phyloP scores from a whole-genome alignment of 345 rosid species.

The Gossypium raimondii region DNA sequence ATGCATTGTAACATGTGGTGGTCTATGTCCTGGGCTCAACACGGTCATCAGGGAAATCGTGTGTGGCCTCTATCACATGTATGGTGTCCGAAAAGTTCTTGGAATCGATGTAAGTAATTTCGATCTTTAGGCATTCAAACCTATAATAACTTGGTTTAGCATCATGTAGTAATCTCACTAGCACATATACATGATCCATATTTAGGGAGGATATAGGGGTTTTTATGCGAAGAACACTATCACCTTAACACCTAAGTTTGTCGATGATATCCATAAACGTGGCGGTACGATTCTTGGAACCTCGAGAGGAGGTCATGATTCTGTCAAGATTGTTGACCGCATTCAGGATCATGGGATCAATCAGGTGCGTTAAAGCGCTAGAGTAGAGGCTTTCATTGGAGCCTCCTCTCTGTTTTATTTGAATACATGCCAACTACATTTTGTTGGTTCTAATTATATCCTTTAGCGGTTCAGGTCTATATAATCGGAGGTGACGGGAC shows the following conservation, averaged over 20 bases:
- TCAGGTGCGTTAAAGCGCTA: constrained; percentile 42
- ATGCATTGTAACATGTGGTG: constrained; percentile 92
- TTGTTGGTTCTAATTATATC: constrained; percentile 8
- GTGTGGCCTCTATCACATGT: constrained; percentile 67
- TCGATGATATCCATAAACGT: constrained; percentile 87
- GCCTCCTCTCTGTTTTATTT: background rate
- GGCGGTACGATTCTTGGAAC: constrained; percentile 90
- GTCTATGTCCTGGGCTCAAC: constrained; percentile 92
- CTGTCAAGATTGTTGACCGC: constrained; percentile 78
- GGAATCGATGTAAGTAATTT: constrained; percentile 69
- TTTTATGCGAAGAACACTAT: constrained; percentile 81
- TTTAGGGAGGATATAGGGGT: constrained; percentile 87
- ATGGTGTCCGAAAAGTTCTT: constrained; percentile 65
- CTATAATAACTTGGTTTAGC: background rate
- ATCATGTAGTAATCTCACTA: background rate
- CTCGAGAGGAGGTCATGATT: constrained; percentile 79
- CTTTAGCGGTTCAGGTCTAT: constrained; percentile 48
- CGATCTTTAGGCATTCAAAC: background rate
- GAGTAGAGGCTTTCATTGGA: background rate
- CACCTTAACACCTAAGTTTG: constrained; percentile 52
- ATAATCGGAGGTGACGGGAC: constrained; percentile 89
- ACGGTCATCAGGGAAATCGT: constrained; percentile 96
- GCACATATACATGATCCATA: background rate
- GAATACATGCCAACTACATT: constrained; percentile 4
- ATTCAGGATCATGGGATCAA: constrained; percentile 66